Evolutionary conservation across 169 alveolate genomes (phyloP).

Genomic region (Eimeria acervulina): DNA sequence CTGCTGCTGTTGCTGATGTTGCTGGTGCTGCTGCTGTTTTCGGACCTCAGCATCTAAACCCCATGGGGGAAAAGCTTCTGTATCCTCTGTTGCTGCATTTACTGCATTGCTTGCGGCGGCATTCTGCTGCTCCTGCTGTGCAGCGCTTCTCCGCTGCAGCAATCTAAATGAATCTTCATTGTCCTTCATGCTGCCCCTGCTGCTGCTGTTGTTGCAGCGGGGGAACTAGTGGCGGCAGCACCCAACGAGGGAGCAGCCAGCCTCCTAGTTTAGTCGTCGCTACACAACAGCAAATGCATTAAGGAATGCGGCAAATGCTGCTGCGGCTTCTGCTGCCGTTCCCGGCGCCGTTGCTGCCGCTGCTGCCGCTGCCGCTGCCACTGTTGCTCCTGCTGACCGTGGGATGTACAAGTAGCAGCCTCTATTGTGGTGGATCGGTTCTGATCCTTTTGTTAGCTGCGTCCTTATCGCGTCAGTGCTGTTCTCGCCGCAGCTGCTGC

Average conservation of each 20-base stretch:
- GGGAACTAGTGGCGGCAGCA: background rate
- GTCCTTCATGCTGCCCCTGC: background rate
- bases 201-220: slow-evolving; percentile 22
- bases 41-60: background rate
- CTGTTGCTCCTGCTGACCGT: background rate
- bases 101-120: background rate
- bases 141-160: background rate
- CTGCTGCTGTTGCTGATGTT: slow-evolving; percentile 3
- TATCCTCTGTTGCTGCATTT: slow-evolving; percentile 8
- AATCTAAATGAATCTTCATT: background rate
- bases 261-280: background rate
- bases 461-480: background rate
- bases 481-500: background rate
- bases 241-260: background rate
- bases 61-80: slow-evolving; percentile 2
- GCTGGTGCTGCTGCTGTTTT: background rate
- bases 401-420: background rate
- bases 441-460: background rate
- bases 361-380: background rate
- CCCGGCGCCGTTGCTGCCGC: background rate
- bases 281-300: slow-evolving; percentile 3
- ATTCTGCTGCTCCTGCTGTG: slow-evolving; percentile 39
- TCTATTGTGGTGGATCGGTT: background rate
- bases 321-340: slow-evolving; percentile 7
- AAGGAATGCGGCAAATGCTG: slow-evolving; percentile 2